Evolutionary conservation across 805 yeast species (phyloP).

Genomic region (Phaffomyces antillensis): DNA sequence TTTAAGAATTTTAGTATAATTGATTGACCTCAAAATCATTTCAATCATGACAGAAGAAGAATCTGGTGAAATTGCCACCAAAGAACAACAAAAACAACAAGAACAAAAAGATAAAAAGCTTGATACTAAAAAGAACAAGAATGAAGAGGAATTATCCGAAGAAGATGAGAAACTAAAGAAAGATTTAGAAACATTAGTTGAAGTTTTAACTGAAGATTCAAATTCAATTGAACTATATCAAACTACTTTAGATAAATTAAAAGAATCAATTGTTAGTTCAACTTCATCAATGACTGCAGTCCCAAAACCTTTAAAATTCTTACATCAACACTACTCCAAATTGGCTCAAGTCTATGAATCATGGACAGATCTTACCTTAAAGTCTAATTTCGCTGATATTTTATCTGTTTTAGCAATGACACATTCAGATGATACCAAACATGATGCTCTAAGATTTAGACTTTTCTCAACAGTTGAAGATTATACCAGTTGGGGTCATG

Average conservation of each 20-base stretch:
- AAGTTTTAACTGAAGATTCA: conserved; percentile 52
- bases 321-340: conserved; percentile 78
- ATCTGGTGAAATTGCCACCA: conserved; percentile 23
- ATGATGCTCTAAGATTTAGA: conserved; percentile 77
- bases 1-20: background rate
- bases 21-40: background rate
- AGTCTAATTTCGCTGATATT: conserved; percentile 70
- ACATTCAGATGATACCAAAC: conserved; percentile 70
- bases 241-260: conserved; percentile 61
- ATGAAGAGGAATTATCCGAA: conserved; percentile 83
- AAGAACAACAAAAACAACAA: conserved; percentile 10
- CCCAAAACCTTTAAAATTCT: conserved; percentile 94
- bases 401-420: conserved; percentile 95
- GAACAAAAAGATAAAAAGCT: conserved; percentile 7
- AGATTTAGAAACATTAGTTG: conserved; percentile 82
- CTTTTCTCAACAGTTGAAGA: conserved; percentile 50
- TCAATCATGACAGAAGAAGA: conserved; percentile 12
- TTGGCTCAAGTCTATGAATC: conserved; percentile 57
- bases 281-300: conserved; percentile 99
- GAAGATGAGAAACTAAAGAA: conserved; percentile 85
- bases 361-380: conserved; percentile 50
- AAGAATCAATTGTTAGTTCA: conserved; percentile 76
- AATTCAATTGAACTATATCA: conserved; percentile 37
- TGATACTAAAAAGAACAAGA: conserved; percentile 14
- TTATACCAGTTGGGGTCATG: conserved; percentile 94